Evolutionary conservation across 495 filamentous ascomycete genomes (phyloP).

Genomic region (Lineolata rhizophorae): DNA sequence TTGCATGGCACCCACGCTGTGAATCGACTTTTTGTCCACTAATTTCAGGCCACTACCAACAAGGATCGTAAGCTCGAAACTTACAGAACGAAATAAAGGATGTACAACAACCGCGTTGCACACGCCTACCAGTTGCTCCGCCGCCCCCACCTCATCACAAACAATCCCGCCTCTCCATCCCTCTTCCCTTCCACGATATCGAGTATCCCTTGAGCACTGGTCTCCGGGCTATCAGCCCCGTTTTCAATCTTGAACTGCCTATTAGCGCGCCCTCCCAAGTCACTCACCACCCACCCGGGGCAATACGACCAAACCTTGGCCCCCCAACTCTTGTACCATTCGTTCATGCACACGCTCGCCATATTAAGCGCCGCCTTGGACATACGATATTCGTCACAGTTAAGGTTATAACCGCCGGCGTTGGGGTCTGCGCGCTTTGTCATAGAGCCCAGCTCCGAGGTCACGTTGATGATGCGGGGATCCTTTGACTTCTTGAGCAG

Average conservation of each 20-base stretch:
- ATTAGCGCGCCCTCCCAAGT: not conserved
- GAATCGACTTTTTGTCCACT: no score
- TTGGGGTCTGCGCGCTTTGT: not conserved
- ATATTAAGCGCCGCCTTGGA: conserved; percentile 9
- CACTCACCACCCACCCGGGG: not conserved
- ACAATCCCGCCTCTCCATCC: conserved; percentile 2
- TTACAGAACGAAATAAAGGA: no score
- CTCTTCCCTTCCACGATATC: conserved; percentile 3
- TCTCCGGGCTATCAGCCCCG: conserved; percentile 2
- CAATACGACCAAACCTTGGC: not conserved
- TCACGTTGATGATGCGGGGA: conserved; percentile 3
- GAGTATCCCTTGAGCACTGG: conserved; percentile 1
- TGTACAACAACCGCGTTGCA: no score
- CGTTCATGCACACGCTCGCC: conserved; percentile 1
- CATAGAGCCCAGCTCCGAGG: conserved; percentile 2
- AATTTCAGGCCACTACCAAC: no score
- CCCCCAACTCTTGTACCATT: not conserved
- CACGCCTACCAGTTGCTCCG: no score
- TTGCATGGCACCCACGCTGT: no score
- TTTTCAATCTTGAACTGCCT: conserved; percentile 1
- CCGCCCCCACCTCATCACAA: no score
- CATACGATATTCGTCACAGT: not conserved
- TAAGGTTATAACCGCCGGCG: not conserved
- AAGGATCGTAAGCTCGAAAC: no score
- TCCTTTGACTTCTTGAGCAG: conserved; percentile 2